Evolutionary conservation across 192 early-diverging fungal genomes (phyloP).

Genomic region (Chytriomyces sp.): DNA sequence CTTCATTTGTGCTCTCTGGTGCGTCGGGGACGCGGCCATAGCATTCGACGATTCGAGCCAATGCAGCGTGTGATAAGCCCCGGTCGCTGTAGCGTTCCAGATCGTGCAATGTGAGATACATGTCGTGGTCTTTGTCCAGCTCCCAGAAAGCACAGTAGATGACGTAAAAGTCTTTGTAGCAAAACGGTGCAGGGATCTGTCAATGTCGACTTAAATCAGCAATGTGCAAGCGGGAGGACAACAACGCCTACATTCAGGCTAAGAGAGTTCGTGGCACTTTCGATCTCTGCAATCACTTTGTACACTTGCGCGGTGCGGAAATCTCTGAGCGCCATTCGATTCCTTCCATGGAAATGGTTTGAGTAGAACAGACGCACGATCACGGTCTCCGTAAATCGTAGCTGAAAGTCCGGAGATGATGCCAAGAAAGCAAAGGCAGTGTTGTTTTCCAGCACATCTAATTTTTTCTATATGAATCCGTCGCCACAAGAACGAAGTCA

Average conservation of each 20-base stretch:
- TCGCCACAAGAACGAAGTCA: neutral
- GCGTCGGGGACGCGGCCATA: slow-evolving; percentile 44
- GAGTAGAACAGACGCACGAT: slow-evolving; percentile 80
- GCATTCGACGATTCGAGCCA: slow-evolving; percentile 74
- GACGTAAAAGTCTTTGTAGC: slow-evolving; percentile 94
- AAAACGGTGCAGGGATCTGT: slow-evolving; percentile 72
- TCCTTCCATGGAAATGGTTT: slow-evolving; percentile 61
- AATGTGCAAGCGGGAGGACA: neutral
- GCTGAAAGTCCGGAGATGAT: slow-evolving; percentile 73
- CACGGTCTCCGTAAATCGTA: slow-evolving; percentile 84
- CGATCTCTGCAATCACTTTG: slow-evolving; percentile 65
- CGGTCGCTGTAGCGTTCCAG: slow-evolving; percentile 63
- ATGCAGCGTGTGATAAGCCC: slow-evolving; percentile 65
- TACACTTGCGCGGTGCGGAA: slow-evolving; percentile 64
- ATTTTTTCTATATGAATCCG: neutral
- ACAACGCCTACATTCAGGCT: neutral
- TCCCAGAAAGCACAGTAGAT: slow-evolving; percentile 93
- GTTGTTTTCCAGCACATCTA: slow-evolving; percentile 78
- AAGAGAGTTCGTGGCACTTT: slow-evolving; percentile 36
- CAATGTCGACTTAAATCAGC: neutral
- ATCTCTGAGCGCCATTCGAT: slow-evolving; percentile 69
- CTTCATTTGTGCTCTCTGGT: neutral
- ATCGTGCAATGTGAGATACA: slow-evolving; percentile 55
- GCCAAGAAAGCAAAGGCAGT: slow-evolving; percentile 83
- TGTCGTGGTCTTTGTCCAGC: slow-evolving; percentile 82